Percentiles rank a stretch among this genome's conserved stretches.
These are phyloP conservation scores for Microbotryomycetes sp. DNA, from an alignment of 1,284 basidiomycete species.

Conservation along the genomic window DNA sequence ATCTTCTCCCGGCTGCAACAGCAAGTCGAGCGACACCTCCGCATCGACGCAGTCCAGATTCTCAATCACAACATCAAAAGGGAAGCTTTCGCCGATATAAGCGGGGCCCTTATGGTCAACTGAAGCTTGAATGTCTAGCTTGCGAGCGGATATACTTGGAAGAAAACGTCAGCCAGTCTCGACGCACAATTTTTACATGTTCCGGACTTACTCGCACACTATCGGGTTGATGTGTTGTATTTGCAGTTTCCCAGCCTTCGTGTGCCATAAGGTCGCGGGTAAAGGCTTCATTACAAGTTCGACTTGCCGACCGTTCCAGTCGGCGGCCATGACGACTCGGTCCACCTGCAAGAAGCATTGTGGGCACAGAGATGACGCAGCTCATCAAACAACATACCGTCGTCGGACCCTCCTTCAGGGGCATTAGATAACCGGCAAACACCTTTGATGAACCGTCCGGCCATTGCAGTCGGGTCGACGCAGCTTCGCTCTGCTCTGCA, in stretches of 20 bases:
- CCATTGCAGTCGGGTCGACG: neutral
- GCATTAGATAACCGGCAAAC: too few species aligned
- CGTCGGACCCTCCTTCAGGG: too few species aligned
- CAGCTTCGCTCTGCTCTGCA: neutral
- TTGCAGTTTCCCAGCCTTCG: neutral
- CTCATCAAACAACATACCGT: too few species aligned
- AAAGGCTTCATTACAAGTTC: neutral
- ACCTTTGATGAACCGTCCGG: neutral
- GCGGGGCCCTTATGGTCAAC: constrained; percentile 58
- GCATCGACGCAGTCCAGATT: constrained; percentile 62
- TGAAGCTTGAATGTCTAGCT: constrained; percentile 53
- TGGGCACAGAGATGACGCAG: neutral
- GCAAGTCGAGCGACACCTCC: constrained; percentile 59
- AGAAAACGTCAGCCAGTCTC: neutral
- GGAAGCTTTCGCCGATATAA: constrained; percentile 67
- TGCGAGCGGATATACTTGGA: constrained; percentile 55
- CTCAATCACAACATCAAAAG: constrained; percentile 57
- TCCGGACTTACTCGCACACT: constrained; percentile 11
- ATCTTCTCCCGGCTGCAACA: constrained; percentile 72
- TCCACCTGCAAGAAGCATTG: neutral
- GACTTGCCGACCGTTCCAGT: neutral
- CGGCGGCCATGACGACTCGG: neutral
- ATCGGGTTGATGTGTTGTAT: neutral
- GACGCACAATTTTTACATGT: neutral
- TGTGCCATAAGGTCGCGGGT: neutral